phyloP scores from a whole-genome alignment of 2,329 filamentous ascomycete genomes.

The Parastagonospora avenae region DNA sequence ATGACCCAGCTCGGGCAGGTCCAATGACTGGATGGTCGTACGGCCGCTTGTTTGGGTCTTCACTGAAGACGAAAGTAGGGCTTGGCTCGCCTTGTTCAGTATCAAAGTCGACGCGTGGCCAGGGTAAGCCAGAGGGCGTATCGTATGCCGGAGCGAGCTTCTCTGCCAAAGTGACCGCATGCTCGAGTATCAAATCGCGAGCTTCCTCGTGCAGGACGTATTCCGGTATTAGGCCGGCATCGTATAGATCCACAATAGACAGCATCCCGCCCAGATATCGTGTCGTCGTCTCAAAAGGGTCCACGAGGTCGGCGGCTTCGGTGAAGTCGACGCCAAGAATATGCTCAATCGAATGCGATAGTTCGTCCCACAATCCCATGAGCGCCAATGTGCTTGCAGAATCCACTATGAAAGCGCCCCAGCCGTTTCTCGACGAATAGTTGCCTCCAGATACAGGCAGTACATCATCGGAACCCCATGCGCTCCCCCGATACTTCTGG shows the following conservation, averaged over 20 bases:
- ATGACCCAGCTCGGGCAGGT: constrained; percentile 51
- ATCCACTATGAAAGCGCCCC: constrained; percentile 52
- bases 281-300: constrained; percentile 51
- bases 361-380: constrained; percentile 52
- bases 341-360: constrained; percentile 45
- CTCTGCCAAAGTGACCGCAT: constrained; percentile 45
- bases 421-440: constrained; percentile 46
- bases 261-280: constrained; percentile 49
- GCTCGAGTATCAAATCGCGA: constrained; percentile 41
- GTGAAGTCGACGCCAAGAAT: constrained; percentile 48
- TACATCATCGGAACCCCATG: constrained; percentile 50
- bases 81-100: constrained; percentile 38
- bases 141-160: constrained; percentile 49
- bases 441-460: constrained; percentile 45
- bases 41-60: constrained; percentile 36
- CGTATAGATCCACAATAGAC: constrained; percentile 49
- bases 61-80: constrained; percentile 32
- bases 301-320: constrained; percentile 41
- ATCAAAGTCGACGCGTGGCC: constrained; percentile 53
- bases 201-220: constrained; percentile 36
- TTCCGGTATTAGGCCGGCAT: constrained; percentile 47
- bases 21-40: constrained; percentile 46
- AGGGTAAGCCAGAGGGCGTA: constrained; percentile 50
- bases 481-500: constrained; percentile 45
- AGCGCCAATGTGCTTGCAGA: constrained; percentile 47